These are phyloP conservation scores for Colletotrichum sp. DNA, from an alignment of 2,329 filamentous ascomycete genomes.

Conservation along the genomic window DNA sequence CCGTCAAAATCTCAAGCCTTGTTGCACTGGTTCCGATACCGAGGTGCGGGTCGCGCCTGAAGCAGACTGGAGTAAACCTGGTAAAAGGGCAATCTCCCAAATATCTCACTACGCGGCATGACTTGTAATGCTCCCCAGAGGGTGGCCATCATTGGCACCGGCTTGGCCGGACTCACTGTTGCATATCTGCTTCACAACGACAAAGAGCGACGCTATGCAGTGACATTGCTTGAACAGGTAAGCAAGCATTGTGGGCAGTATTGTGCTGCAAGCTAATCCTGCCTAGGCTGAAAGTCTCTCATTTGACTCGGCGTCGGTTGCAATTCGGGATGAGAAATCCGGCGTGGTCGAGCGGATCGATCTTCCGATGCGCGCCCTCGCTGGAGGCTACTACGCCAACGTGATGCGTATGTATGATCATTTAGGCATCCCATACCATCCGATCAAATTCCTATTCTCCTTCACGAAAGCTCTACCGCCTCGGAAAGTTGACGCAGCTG, in stretches of 20 bases:
- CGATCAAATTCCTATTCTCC: slow-evolving; percentile 57
- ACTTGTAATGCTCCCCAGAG: too few relatives aligned
- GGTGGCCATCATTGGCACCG: too few relatives aligned
- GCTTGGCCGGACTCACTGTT: too few relatives aligned
- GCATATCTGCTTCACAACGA: too few relatives aligned
- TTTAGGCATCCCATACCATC: slow-evolving; percentile 53
- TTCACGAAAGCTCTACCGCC: slow-evolving; percentile 42
- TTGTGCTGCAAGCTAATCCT: neutral
- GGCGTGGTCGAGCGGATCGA: slow-evolving; percentile 39
- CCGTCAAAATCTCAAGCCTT: too few relatives aligned
- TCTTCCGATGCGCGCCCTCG: slow-evolving; percentile 41
- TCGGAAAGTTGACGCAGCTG: neutral
- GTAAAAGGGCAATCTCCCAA: too few relatives aligned
- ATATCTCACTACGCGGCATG: too few relatives aligned
- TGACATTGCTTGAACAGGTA: neutral
- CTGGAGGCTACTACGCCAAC: slow-evolving; percentile 56
- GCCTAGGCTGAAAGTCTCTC: slow-evolving; percentile 36
- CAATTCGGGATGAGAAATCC: slow-evolving; percentile 34
- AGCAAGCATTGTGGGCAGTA: too few relatives aligned
- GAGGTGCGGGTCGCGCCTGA: too few relatives aligned
- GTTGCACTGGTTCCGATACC: too few relatives aligned
- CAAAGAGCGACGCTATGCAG: neutral
- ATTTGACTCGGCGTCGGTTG: slow-evolving; percentile 42
- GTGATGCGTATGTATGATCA: slow-evolving; percentile 61
- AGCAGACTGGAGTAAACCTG: too few relatives aligned